phyloP scores from a whole-genome alignment of 257 asterid species.

The Ajuga chamaepitys region DNA sequence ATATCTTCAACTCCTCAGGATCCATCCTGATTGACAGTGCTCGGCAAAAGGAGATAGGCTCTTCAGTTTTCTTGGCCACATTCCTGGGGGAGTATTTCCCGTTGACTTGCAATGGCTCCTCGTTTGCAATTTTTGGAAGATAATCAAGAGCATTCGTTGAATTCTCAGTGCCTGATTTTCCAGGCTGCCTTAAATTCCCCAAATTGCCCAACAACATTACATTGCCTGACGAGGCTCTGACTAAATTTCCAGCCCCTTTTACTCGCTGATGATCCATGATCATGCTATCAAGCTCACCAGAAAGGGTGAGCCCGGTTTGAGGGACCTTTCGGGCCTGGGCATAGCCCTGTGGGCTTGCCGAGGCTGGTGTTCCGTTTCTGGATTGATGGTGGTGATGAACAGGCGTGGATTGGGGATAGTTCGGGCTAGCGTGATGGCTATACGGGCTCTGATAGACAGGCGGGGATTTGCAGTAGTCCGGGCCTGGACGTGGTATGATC shows the following conservation, averaged over 20 bases:
- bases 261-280: constrained; percentile 50
- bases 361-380: neutral
- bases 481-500: constrained; percentile 54
- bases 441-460: constrained; percentile 21
- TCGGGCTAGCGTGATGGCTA: constrained; percentile 11
- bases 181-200: constrained; percentile 61
- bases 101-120: neutral
- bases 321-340: constrained; percentile 34
- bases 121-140: too few relatives aligned
- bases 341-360: constrained; percentile 22
- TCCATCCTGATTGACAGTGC: constrained; percentile 85
- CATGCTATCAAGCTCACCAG: constrained; percentile 77
- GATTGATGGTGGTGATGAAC: constrained; percentile 22
- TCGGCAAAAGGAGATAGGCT: constrained; percentile 47
- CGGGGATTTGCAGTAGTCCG: constrained; percentile 36
- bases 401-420: constrained; percentile 37
- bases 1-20: constrained; percentile 78
- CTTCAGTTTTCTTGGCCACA: constrained; percentile 40
- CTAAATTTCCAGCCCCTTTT: constrained; percentile 32
- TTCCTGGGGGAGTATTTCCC: constrained; percentile 37
- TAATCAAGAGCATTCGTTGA: neutral
- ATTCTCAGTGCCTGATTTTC: neutral
- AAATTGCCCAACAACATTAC: constrained; percentile 48
- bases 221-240: constrained; percentile 68
- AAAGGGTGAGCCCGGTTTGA: constrained; percentile 35